Evolutionary conservation across 1,139 yeast genomes (phyloP), one percentile per base, ranked within the genome.

Genomic region (Suhomyces yuchorum): DNA sequence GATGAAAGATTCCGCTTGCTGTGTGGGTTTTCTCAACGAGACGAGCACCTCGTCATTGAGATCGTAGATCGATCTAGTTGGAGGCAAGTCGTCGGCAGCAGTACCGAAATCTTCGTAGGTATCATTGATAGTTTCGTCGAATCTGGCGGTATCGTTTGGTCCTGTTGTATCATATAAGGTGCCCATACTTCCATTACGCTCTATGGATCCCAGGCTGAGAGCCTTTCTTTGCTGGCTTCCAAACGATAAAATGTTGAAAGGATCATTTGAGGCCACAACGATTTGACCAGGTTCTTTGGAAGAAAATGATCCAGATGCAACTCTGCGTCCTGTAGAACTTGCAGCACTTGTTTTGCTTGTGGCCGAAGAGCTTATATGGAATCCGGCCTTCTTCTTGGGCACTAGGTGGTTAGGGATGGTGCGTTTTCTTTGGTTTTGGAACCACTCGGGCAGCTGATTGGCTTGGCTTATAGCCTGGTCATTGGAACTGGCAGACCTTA

Each of bases 21-120:
- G 62, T 8, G 70, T 64, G 7, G 73, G 73, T 45, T 65, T 65
- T 50, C 65, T 70, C 56, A 62, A 66, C 43, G 69, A 69, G 52
- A 59, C 62, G 50, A 67, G 63, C 14, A 62, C 67, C 41, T 72
- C 77, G 49, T 74, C 79, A 54, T 77, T 77, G 51, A 81, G 71
- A 50, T 84, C 90, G 54, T 78, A 78, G 20, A 84, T 70, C 1
- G 89, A 82, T 50, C 79, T 68, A 4, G 75, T 63, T 0, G 90
- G 91, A n/a, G 89, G 89, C 40, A 71, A 60, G 52, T 81, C 82
- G 32, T 70, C 75, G 40, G 61, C 66, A 28, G 65, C 61, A 23
- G 32, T 35, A 4, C 47, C 50, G 23, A 64, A 59, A 43, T 69
- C 75, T 22, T 56, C 61, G 22, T 60, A 53, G 11, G 69, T 60